A percentile compares a stretch with the other conserved stretches of the same genome.
phyloP scores from a whole-genome alignment of 106 monocot genomes.

The Platanthera guangdongensis region DNA sequence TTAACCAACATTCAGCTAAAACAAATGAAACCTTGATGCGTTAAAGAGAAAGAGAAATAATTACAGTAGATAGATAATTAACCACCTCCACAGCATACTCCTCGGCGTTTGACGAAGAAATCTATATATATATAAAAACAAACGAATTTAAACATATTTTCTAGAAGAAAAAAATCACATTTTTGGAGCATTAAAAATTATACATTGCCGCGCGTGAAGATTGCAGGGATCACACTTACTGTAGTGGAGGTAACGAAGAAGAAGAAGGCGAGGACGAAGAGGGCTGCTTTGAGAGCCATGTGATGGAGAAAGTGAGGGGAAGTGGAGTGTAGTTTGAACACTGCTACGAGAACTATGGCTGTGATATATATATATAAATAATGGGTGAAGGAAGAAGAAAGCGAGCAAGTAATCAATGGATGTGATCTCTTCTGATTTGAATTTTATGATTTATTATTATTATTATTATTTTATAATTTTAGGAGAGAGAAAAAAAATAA shows the following conservation, averaged over 20 bases:
- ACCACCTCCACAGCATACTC: background rate
- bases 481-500: no score
- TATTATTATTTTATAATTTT: no score
- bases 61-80: no score
- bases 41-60: no score
- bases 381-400: background rate
- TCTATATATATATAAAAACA: constrained; percentile 6
- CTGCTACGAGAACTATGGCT: background rate
- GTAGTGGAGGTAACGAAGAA: constrained; percentile 15
- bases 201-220: no score
- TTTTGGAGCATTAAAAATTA: no score
- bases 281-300: constrained; percentile 28
- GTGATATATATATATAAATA: background rate
- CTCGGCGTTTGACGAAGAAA: constrained; percentile 5
- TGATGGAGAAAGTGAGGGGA: background rate
- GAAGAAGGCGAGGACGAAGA: constrained; percentile 15
- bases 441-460: no score
- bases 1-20: background rate
- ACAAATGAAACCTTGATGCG: background rate
- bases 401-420: no score
- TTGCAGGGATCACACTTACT: constrained; percentile 5
- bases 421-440: no score
- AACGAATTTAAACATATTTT: no score
- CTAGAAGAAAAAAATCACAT: no score
- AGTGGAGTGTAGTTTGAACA: background rate